These are phyloP conservation scores for Silene latifolia DNA, from an alignment of 148 eudicot genomes.

Conservation along the genomic window DNA sequence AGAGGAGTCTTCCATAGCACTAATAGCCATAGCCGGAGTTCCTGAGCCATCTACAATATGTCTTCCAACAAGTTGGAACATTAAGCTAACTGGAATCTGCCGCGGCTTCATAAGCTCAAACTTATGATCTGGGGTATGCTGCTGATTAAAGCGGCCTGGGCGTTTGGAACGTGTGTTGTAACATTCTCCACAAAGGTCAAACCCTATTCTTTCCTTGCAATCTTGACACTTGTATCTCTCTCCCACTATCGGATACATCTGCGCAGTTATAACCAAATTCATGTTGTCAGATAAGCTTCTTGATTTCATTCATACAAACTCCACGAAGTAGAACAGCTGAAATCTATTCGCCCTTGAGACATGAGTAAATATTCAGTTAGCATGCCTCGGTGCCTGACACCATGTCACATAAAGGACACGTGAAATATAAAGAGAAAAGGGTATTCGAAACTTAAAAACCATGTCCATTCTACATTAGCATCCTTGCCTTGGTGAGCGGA, in stretches of 20 bases:
- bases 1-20: slow-evolving; percentile 29
- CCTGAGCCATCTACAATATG: slow-evolving; percentile 27
- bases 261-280: slow-evolving; percentile 15
- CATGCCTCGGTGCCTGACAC: no score
- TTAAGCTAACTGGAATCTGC: slow-evolving; percentile 1
- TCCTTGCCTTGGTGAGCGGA: no score
- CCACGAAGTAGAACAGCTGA: not conserved
- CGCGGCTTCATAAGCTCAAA: slow-evolving; percentile 37
- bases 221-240: slow-evolving; percentile 64
- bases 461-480: no score
- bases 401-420: not conserved
- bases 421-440: no score
- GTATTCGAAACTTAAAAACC: no score
- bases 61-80: slow-evolving; percentile 30
- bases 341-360: not conserved
- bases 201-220: slow-evolving; percentile 59
- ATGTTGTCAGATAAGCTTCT: not conserved
- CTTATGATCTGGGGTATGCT: slow-evolving; percentile 62
- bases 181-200: slow-evolving; percentile 77
- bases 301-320: not conserved
- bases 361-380: not conserved
- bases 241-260: slow-evolving; percentile 79
- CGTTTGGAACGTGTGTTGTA: slow-evolving; percentile 58
- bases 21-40: slow-evolving; percentile 25
- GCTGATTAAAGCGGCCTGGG: slow-evolving; percentile 81